Base-by-base conservation (phyloP, 192 early-diverging fungal genomes). In the Lunasporangiospora selenospora region DNA sequence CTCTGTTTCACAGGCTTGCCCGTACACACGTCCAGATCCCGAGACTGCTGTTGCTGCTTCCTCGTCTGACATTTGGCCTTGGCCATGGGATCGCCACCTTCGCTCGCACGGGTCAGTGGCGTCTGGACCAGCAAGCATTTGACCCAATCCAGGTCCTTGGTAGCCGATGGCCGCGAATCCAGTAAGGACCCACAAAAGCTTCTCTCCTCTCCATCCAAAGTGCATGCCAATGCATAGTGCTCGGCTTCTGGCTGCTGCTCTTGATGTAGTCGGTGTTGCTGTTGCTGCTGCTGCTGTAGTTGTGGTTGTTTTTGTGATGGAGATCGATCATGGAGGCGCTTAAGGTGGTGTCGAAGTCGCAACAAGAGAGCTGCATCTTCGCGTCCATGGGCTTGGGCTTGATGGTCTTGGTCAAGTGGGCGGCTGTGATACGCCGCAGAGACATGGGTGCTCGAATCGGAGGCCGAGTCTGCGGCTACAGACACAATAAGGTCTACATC, bases 81-180 rank as follows among this genome's bases (percentile, higher is more conserved):
- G n/a, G n/a, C n/a, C n/a, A n/a, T n/a, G n/a, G n/a, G n/a, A n/a
- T n/a, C n/a, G n/a, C n/a, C n/a, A n/a, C n/a, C n/a, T n/a, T n/a
- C n/a, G n/a, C n/a, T n/a, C n/a, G n/a, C n/a, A 0, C 19, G 29
- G 12, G 56, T 32, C 9, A 50, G 31, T 23, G 44, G 26, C 11
- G 67, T 60, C n/a, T 62, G 59, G 53, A 73, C 58, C 12, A 47
- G 13, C 23, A 73, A 24, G 48, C 69, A 73, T 38, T 63, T 62
- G 41, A 73, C 43, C 60, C 69, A 73, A 41, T 63, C 69, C 4
- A 63, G 40, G 19, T 59, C 36, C 12, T 58, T 51, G 19, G 43
- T 31, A 15, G 59, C n/a, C n/a, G n/a, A n/a, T n/a, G n/a, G 41
- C 8, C 29, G 59, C 12, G 58, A 46, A 39, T 71, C 59, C 23